Evolutionary conservation across 805 yeast species (phyloP), one percentile per base, ranked within the genome.

Genomic region (Citeromyces matritensis): DNA sequence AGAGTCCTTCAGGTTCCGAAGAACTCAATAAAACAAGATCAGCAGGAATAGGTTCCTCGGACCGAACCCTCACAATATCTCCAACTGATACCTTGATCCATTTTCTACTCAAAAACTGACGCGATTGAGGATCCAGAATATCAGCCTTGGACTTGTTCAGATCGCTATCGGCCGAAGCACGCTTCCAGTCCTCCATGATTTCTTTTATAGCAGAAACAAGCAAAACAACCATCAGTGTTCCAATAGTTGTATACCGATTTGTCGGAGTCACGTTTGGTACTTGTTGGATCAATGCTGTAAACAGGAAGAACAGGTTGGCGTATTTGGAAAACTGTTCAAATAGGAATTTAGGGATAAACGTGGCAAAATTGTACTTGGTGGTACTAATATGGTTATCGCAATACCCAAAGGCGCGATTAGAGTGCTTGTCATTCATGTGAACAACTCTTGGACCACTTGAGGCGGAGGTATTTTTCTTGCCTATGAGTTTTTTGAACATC

Each of bases 221-320:
- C 35, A 91, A 61, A 23, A 91, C 99, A 17, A 88, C 71, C 17
- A 75, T 53, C 39, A 91, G 63, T 0, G 99, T 93, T 30, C 94
- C 93, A 28, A 91, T 81, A 0, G 99, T 91, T 4, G 99, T 91
- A 47, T 74, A 91, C 53, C 96, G 59, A 55, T 91, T 91, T 0
- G 97, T 91, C 9, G 99, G 99, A 1, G 95, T 74, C 4, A 91
- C 97, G 39, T 77, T 69, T 3, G 99, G 99, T 9, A 91, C 97
- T 52, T 91, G 99, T 58, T 91, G 99, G 42, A 91, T 88, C 25
- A 71, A 65, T 2, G 96, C 80, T 0, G 99, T 91, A 58, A 83
- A 82, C 32, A 91, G 58, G 52, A 91, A 91, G 57, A 91, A 91
- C 51, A 91, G 60, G 49, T 91, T 91, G 8, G 99, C 96, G 50